A percentile compares a stretch with the other conserved stretches of the same genome.
Conservation (phyloP, 805 yeast species). For the Metschnikowia similis region DNA sequence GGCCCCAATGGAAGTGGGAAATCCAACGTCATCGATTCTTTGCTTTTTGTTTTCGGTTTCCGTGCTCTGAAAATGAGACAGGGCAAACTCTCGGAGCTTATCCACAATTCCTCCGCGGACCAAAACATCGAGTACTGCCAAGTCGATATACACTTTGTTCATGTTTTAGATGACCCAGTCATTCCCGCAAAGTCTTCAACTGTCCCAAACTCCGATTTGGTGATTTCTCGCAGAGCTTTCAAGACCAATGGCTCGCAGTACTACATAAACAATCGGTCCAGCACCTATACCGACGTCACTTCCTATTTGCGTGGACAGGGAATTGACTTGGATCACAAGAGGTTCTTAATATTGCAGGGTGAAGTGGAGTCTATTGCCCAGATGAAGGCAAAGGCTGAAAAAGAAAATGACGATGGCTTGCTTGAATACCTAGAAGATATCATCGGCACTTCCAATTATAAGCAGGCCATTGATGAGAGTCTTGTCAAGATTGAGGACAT, state of each 20-base stretch:
- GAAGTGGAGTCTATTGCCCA: constrained; percentile 98
- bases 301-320: constrained; percentile 71
- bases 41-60: constrained; percentile 95
- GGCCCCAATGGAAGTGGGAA: constrained; percentile 99
- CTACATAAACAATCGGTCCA: constrained; percentile 62
- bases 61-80: constrained; percentile 97
- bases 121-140: constrained; percentile 65
- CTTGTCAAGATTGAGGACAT: constrained; percentile 60
- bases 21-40: constrained; percentile 94
- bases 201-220: constrained; percentile 54
- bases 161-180: constrained; percentile 56
- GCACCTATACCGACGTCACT: constrained; percentile 78
- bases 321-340: constrained; percentile 88
- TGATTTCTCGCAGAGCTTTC: constrained; percentile 77
- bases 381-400: constrained; percentile 96
- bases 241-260: constrained; percentile 75
- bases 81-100: constrained; percentile 84
- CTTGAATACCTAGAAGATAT: constrained; percentile 94
- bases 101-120: constrained; percentile 78
- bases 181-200: constrained; percentile 31
- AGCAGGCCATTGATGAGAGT: constrained; percentile 65
- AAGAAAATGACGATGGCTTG: constrained; percentile 87
- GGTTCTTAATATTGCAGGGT: constrained; percentile 93
- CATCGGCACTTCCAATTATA: constrained; percentile 88
- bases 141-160: constrained; percentile 85